Evolutionary conservation across 345 rosid species (phyloP).

Genomic region (Euclidium syriacum): DNA sequence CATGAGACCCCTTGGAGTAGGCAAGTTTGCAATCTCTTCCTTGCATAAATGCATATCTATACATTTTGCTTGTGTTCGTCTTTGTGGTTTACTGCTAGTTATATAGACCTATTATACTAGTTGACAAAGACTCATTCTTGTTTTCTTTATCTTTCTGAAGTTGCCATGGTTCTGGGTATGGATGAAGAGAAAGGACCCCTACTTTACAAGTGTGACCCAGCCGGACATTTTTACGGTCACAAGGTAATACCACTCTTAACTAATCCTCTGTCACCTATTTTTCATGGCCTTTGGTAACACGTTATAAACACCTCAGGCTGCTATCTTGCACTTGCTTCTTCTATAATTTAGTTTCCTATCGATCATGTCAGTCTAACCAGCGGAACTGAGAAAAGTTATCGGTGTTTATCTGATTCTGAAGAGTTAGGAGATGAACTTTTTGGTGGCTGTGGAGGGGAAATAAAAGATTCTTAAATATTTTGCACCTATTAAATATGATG

Average conservation of each 20-base stretch:
- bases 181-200: slow-evolving; percentile 95
- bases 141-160: slow-evolving; percentile 32
- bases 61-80: neutral
- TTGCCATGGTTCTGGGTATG: slow-evolving; percentile 95
- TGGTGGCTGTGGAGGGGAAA: neutral
- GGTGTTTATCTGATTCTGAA: neutral
- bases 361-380: neutral
- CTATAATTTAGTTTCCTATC: neutral
- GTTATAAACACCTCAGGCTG: neutral
- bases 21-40: slow-evolving; percentile 39
- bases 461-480: neutral
- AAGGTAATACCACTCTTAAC: slow-evolving; percentile 46
- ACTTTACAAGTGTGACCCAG: slow-evolving; percentile 97
- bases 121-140: neutral
- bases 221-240: slow-evolving; percentile 97
- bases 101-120: neutral
- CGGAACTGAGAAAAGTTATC: neutral
- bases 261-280: neutral
- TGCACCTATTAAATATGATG: neutral
- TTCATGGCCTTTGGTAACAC: neutral
- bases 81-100: neutral
- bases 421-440: neutral
- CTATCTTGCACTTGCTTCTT: neutral
- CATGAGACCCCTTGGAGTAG: slow-evolving; percentile 99
- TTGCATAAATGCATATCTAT: neutral